Base-by-base conservation (phyloP, 192 early-diverging fungal species). In the Backusella westeae region DNA sequence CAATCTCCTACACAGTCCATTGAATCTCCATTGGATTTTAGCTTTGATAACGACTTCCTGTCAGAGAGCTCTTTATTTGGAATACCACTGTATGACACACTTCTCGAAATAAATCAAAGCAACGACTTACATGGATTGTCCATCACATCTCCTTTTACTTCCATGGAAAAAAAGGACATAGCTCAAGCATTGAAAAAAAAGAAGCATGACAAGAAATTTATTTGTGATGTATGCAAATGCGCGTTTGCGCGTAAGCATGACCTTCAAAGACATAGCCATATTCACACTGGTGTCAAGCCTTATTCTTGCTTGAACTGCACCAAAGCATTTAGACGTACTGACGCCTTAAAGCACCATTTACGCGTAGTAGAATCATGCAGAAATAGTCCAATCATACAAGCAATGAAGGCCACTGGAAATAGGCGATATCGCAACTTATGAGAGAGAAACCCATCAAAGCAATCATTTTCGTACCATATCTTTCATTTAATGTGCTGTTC, bases 201-300 rank as follows among this genome's bases (percentile, higher is more conserved):
- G 10, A 59, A 59, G 0, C 1, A 2, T 59, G 23, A 59, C 23
- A 59, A 59, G 10, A 59, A 21, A 23, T 59, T 59, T 26, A 26
- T 26, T 10, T 59, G 53, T 23, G 21, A 10, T 59, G 6, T 59
- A 26, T 95, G 94, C 72, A 44, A 86, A 1, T 71, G 87, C 12
- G 85, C 89, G 6, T 95, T 94, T 83, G 85, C 89, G 15, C 86
- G 94, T 17, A 93, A 93, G 68, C 94, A 95, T 76, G 94, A 95
- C 80, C 82, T 92, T 9, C 87, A 92, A 71, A 83, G 93, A 34
- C 93, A 94, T 63, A 85, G 85, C 36, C 83, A 87, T 56, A 85
- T 91, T 15, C 90, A 89, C 44, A 89, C 90, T 5, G 90, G 90
- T 9, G 83, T 81, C 8, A 91, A 91, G 56, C 91, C 94, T 3